Base-by-base conservation (phyloP, 2,329 filamentous ascomycete genomes). In the Colletotrichum chrysophilum region DNA sequence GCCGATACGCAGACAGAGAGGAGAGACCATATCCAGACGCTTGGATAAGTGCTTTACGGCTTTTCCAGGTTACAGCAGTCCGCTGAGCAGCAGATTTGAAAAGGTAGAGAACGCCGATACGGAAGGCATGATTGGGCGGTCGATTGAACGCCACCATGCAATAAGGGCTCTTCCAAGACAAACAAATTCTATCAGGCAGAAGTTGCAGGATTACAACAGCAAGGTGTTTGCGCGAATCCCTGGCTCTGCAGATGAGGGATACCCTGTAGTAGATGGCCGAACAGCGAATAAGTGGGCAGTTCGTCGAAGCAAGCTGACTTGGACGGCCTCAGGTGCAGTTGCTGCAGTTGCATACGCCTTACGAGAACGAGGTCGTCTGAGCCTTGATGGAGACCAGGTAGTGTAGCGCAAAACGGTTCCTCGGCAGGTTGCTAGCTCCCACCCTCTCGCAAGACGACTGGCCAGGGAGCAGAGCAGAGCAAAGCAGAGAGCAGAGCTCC, bases 161-260 rank as follows among this genome's bases (percentile, higher is more conserved):
- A 58, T 43, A 64, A 75, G 73, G 70, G 70, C 73, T 65, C 26
- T 69, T 26, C 56, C 64, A 73, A 66, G 73, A 65, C 36, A 58
- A 32, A 32, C 28, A 26, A 64, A 36, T 52, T 65, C 34, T 12
- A 8, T 12, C 21, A 28, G 52, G n/a, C 4, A n/a, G 9, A 21
- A n/a, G 21, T 21, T 60, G 28, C 32, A 68, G 55, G 26, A 62
- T 30, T 13, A 68, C 56, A 38, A 12, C 64, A 58, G 70, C 32
- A 32, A 34, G 62, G 43, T n/a, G 56, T 30, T 71, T 52, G 56
- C 28, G 7, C 16, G 43, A 60, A 65, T 56, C 70, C 70, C n/a
- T 75, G 70, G 32, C n/a, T 38, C 48, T 68, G 43, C 69, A 56
- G 56, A 32, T n/a, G 43, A 18, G 34, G 67, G 7, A 62, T 28